Conservation (phyloP, 2,329 filamentous ascomycete species). For the Neodidymelliopsis sp. region DNA sequence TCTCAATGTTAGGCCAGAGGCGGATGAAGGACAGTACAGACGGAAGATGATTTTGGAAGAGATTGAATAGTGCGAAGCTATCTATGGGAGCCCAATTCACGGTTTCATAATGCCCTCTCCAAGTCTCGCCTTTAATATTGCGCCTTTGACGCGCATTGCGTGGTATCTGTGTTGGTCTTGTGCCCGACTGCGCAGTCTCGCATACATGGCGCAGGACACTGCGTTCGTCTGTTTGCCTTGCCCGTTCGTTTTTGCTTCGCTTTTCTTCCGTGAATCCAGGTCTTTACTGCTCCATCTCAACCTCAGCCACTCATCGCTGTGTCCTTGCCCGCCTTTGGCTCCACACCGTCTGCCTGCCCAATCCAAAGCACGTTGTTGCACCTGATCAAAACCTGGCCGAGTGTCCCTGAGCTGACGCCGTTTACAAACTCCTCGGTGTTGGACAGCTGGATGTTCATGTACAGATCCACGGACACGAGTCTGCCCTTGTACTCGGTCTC, state of each 20-base stretch:
- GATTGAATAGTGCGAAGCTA: constrained; percentile 58
- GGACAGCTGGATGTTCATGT: constrained; percentile 97
- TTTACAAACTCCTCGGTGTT: constrained; percentile 92
- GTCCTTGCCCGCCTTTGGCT: constrained; percentile 53
- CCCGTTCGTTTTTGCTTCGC: not conserved
- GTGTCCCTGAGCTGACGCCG: constrained; percentile 80
- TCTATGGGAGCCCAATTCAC: no score
- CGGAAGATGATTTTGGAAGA: constrained; percentile 61
- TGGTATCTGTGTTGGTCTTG: not conserved
- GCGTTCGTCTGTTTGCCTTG: no score
- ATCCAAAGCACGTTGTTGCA: constrained; percentile 99
- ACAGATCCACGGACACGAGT: constrained; percentile 92
- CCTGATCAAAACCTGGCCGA: constrained; percentile 94
- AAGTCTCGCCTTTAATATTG: not conserved
- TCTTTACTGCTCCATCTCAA: no score
- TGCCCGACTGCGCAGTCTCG: constrained; percentile 12
- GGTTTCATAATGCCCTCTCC: no score
- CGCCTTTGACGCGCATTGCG: not conserved
- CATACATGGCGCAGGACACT: not conserved
- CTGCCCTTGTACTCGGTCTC: constrained; percentile 96
- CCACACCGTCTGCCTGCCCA: constrained; percentile 60
- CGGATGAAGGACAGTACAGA: constrained; percentile 20
- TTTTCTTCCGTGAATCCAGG: no score
- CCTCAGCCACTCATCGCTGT: constrained; percentile 51
- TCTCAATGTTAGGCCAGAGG: constrained; percentile 50